These are phyloP conservation scores for Gracilaria caudata DNA, from an alignment of 23 red algal genomes.

Conservation along the genomic window DNA sequence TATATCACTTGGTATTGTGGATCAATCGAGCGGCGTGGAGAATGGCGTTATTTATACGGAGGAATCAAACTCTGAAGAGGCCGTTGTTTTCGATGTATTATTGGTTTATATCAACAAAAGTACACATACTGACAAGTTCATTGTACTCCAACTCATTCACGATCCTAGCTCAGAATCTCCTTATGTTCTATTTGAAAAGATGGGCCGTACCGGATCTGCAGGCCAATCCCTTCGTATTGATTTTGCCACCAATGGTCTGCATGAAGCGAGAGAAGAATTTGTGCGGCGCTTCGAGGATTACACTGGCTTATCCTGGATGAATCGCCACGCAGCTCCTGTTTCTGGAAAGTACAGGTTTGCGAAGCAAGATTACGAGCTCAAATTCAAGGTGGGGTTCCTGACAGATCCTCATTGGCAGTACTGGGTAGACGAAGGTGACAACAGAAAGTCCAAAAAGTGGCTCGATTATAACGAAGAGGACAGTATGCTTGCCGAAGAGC, in stretches of 20 bases:
- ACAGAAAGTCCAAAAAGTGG: constrained; percentile 64
- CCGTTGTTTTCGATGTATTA: constrained; percentile 58
- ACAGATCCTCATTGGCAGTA: constrained; percentile 63
- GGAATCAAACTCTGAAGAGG: not conserved
- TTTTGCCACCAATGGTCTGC: constrained; percentile 30
- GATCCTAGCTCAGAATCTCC: not conserved
- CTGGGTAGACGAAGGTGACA: constrained; percentile 79
- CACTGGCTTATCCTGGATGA: constrained; percentile 37
- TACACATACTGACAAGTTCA: constrained; percentile 68
- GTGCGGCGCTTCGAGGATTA: constrained; percentile 43
- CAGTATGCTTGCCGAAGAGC: constrained; percentile 56
- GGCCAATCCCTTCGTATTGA: constrained; percentile 45
- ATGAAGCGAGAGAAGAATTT: constrained; percentile 51
- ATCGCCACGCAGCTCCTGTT: constrained; percentile 28
- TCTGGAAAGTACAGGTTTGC: constrained; percentile 61
- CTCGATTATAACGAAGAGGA: constrained; percentile 59
- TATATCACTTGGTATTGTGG: constrained; percentile 52
- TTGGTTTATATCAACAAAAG: constrained; percentile 47
- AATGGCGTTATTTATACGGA: constrained; percentile 55
- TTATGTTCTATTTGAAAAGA: constrained; percentile 56
- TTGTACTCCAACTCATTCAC: constrained; percentile 69
- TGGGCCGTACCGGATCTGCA: constrained; percentile 61
- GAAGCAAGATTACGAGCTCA: constrained; percentile 47
- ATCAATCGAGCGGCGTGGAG: constrained; percentile 39
- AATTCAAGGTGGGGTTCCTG: constrained; percentile 21